phyloP scores from a whole-genome alignment of 2,329 filamentous ascomycete genomes.

The Venturia aucupariae region DNA sequence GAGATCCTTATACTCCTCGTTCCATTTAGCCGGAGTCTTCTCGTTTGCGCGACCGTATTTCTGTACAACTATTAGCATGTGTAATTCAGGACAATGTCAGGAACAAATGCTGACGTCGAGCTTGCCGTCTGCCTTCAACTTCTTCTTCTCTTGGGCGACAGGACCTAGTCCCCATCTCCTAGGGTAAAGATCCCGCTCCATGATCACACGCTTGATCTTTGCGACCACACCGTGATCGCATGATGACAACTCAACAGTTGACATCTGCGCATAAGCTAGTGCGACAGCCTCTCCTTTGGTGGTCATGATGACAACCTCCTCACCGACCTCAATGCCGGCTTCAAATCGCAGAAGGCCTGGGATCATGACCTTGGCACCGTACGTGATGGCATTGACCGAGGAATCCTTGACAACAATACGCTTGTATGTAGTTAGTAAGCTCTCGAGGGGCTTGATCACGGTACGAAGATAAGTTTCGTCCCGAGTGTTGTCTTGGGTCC shows the following conservation, averaged over 20 bases:
- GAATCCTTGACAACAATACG: slow-evolving; percentile 95
- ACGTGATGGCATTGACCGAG: slow-evolving; percentile 94
- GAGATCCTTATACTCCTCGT: slow-evolving; percentile 66
- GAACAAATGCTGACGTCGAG: slow-evolving; percentile 55
- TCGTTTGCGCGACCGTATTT: slow-evolving; percentile 94
- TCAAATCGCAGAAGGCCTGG: slow-evolving; percentile 78
- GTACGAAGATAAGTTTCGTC: slow-evolving; percentile 87
- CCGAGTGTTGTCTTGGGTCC: slow-evolving; percentile 88
- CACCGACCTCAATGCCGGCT: slow-evolving; percentile 81
- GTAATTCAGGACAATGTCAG: neutral
- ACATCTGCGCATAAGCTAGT: slow-evolving; percentile 95
- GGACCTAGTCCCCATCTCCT: slow-evolving; percentile 94
- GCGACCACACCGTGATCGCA: slow-evolving; percentile 97
- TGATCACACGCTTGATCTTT: slow-evolving; percentile 99
- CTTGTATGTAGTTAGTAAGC: slow-evolving; percentile 86
- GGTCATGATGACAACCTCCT: slow-evolving; percentile 96
- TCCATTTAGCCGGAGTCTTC: slow-evolving; percentile 89
- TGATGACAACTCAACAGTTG: slow-evolving; percentile 88
- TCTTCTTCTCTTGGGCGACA: slow-evolving; percentile 95
- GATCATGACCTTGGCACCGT: slow-evolving; percentile 98
- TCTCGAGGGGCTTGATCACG: slow-evolving; percentile 89
- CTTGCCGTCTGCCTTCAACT: slow-evolving; percentile 96
- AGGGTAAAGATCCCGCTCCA: slow-evolving; percentile 98
- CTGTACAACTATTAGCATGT: slow-evolving; percentile 33
- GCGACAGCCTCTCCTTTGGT: slow-evolving; percentile 99